Percentiles rank a stretch among this genome's conserved stretches.
Evolutionary conservation across 179 eudicot genomes (phyloP).

Genomic region (Gypsophila paniculata): DNA sequence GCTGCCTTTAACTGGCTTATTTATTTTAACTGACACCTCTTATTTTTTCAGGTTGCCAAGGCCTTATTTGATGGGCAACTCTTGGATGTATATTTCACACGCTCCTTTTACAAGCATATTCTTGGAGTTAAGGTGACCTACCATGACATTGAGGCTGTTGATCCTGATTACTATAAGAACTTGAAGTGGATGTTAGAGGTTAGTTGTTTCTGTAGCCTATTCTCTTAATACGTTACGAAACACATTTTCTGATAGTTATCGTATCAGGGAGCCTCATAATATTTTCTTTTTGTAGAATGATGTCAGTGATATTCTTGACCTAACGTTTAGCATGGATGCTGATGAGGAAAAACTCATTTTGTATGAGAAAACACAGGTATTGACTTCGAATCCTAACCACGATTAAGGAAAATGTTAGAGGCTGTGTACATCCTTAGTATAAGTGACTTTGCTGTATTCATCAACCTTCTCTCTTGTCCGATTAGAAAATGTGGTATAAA

Average conservation of each 20-base stretch:
- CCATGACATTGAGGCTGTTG: constrained; percentile 98
- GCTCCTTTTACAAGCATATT: constrained; percentile 98
- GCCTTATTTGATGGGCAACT: constrained; percentile 95
- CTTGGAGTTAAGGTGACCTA: constrained; percentile 97
- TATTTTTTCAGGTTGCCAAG: constrained; percentile 70
- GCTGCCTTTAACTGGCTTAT: background rate
- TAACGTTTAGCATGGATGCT: constrained; percentile 98
- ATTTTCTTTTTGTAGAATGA: constrained; percentile 65
- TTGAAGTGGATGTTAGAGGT: constrained; percentile 99
- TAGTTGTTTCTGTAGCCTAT: constrained; percentile 20
- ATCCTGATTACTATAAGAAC: constrained; percentile 96
- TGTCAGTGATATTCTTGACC: constrained; percentile 84
- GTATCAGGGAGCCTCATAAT: constrained; percentile 9
- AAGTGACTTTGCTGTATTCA: background rate
- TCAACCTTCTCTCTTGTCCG: background rate
- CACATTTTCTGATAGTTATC: constrained; percentile 9
- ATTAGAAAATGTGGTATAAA: background rate
- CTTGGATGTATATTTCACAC: constrained; percentile 92
- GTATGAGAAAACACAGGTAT: constrained; percentile 96
- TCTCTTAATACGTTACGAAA: constrained; percentile 7
- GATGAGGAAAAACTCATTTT: constrained; percentile 95
- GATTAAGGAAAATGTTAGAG: background rate
- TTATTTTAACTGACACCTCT: background rate
- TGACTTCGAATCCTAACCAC: background rate
- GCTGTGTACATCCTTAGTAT: background rate